Evolutionary conservation across 1,139 yeast genomes (phyloP).

Genomic region (Suhomyces terraborum): DNA sequence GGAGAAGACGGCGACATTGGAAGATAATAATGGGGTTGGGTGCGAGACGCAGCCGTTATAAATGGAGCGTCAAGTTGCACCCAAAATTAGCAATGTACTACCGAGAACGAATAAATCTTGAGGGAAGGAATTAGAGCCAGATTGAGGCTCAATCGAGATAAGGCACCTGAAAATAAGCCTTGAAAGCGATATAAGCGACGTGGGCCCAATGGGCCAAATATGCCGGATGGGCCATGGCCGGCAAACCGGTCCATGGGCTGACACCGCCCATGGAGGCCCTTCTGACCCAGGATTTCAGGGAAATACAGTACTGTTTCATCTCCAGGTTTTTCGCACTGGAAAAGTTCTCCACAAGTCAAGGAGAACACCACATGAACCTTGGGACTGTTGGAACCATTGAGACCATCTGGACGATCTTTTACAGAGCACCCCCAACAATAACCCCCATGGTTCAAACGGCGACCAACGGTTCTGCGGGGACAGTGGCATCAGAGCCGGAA

Average conservation of each 20-base stretch:
- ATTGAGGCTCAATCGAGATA: background rate
- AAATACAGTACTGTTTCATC: background rate
- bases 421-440: too few species aligned
- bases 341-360: background rate
- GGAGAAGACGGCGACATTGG: conserved; percentile 8
- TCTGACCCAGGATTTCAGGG: too few species aligned
- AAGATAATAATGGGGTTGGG: background rate
- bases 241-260: too few species aligned
- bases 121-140: background rate
- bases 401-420: background rate
- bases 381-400: too few species aligned
- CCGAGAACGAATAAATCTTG: background rate
- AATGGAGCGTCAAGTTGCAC: conserved; percentile 5
- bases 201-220: too few species aligned
- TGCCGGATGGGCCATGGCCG: too few species aligned
- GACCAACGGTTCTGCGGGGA: too few species aligned
- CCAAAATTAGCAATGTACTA: conserved; percentile 6
- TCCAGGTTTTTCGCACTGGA: background rate
- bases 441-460: too few species aligned
- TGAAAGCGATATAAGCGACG: too few species aligned
- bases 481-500: background rate
- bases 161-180: too few species aligned
- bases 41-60: conserved; percentile 10
- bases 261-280: too few species aligned
- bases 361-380: background rate